Percentiles rank a stretch among this genome's conserved stretches.
Evolutionary conservation across 495 filamentous ascomycete species (phyloP).

Genomic region (Choiromyces venosus): DNA sequence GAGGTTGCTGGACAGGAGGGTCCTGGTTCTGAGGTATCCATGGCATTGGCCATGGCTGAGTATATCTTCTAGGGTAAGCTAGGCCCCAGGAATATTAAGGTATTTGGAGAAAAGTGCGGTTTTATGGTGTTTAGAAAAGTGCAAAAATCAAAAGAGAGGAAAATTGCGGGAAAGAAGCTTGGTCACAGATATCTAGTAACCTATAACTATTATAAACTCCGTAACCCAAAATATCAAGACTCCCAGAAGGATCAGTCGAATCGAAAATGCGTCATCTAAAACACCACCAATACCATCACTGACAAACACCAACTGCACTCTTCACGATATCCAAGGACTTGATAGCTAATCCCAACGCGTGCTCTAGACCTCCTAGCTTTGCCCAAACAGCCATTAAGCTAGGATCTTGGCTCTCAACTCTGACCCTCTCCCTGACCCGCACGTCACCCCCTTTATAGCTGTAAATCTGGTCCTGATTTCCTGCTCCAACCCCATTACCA

Average conservation of each 20-base stretch:
- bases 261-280: not conserved
- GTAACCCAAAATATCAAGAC: not conserved
- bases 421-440: conserved; percentile 79
- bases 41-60: too few species aligned
- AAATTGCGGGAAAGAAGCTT: too few species aligned
- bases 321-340: conserved; percentile 73
- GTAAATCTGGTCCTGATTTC: conserved; percentile 31
- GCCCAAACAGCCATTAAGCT: conserved; percentile 78
- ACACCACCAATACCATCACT: not conserved
- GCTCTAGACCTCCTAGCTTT: conserved; percentile 76
- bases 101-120: too few species aligned
- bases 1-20: too few species aligned
- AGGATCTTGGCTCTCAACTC: conserved; percentile 87
- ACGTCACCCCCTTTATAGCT: conserved; percentile 61
- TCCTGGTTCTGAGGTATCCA: too few species aligned
- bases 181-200: too few species aligned
- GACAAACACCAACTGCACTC: conserved; percentile 47
- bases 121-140: too few species aligned
- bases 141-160: too few species aligned
- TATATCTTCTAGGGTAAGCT: too few species aligned
- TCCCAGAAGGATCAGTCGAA: not conserved
- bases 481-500: not conserved
- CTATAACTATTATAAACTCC: not conserved
- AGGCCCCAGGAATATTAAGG: too few species aligned
- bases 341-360: conserved; percentile 62